Conservation (phyloP, 176 grass and related monocot species). For the Triticum urartu region DNA sequence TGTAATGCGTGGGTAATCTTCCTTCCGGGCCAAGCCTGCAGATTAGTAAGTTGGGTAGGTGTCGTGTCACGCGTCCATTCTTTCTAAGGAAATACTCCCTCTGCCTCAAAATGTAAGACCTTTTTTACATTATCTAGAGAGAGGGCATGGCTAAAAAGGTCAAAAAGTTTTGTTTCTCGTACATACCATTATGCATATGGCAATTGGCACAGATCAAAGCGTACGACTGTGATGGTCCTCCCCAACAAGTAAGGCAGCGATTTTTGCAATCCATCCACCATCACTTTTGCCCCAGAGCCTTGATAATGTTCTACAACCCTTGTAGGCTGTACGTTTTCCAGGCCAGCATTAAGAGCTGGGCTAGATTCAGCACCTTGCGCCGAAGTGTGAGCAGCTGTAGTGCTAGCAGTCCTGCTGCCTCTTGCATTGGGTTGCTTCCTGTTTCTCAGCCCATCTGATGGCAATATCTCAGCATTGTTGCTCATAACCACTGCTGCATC, state of each 20-base stretch:
- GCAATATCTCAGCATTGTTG: constrained; percentile 50
- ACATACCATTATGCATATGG: constrained; percentile 93
- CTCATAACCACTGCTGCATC: constrained; percentile 50
- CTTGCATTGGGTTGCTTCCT: constrained; percentile 33
- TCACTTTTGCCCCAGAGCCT: constrained; percentile 54
- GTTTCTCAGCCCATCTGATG: constrained; percentile 69
- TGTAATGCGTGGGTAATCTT: constrained; percentile 80
- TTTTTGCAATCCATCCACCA: constrained; percentile 78
- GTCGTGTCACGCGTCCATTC: not conserved
- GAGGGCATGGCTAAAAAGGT: not conserved
- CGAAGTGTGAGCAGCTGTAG: no score
- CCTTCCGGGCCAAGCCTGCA: constrained; percentile 88
- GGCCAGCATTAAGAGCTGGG: no score
- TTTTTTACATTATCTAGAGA: no score
- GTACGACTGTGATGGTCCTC: constrained; percentile 93
- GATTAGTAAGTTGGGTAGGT: constrained; percentile 3
- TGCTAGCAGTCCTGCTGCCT: no score
- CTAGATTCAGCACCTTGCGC: no score
- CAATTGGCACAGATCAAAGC: constrained; percentile 97
- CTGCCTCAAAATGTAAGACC: no score
- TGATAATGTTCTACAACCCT: constrained; percentile 67
- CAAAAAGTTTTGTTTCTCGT: not conserved
- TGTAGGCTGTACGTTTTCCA: no score
- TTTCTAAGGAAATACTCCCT: not conserved
- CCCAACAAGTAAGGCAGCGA: constrained; percentile 85